Base-by-base conservation (phyloP, 148 eudicot genomes). In the Camellia granthamiana region DNA sequence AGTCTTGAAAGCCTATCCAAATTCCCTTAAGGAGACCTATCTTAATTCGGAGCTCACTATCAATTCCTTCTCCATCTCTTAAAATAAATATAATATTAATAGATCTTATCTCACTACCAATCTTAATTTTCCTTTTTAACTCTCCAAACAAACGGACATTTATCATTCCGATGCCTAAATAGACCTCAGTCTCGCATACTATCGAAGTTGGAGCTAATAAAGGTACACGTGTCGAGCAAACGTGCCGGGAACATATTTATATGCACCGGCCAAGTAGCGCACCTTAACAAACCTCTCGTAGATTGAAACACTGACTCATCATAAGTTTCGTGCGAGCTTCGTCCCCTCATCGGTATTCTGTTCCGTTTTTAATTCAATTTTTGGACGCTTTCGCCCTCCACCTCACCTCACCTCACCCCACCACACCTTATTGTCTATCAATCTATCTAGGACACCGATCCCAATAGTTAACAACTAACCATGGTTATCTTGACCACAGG, bases 401-500 rank as follows among this genome's bases (percentile, higher is more conserved):
- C 9, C 9, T 51, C 54, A 51, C 54, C 9, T 51, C 54, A 51
- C 54, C 54, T 1, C 54, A 51, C 54, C 54, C 5, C 54, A 8
- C 9, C 9, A 8, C 54, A 51, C 0, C 54, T 51, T 51, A 51
- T 51, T 51, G 3, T 58, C 16, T 15, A 3, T 58, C 12, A 58
- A 6, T 14, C 12, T 58, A 58, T 58, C 62, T 12, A 14, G 62
- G 0, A 14, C 67, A n/a, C 10, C 23, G 6, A 52, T 74, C 13
- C 47, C 18, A 5, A 2, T 13, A 46, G 77, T 74, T 74, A 54
- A 6, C 76, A 12, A 60, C 41, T 42, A 82, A 82, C 84, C 81
- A 54, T 58, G 78, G 81, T 82, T 74, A 78, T 16, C 63, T 42
- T 51, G 60, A 80, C 69, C 30, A 30, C 83, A 60, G 19, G 47